Evolutionary conservation across 176 grass and related monocot species (phyloP), one percentile per base, ranked within the genome.

Genomic region (Oryza glaberrima): DNA sequence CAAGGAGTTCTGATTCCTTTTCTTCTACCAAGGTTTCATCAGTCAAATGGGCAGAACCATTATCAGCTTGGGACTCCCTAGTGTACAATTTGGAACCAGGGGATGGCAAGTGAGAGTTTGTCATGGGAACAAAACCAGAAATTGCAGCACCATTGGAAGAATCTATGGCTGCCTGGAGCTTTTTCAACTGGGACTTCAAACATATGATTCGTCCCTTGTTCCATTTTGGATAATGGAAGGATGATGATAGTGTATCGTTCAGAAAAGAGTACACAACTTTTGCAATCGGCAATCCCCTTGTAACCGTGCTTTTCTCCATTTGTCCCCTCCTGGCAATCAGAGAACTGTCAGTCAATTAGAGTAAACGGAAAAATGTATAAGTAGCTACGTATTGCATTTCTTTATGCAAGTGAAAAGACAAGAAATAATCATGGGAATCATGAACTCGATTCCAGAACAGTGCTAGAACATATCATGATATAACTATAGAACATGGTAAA

Each of bases 161-260:
- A 73, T 81, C 81, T 89, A 88, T 74, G 56, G 86, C 86, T 65
- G 84, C 82, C 3, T 82, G 93, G 60, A 96, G 70, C 75, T 91
- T 95, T 78, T 95, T 96, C 44, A 99, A 70, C 40, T 96, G 91
- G 32, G 93, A 90, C 52, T 89, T 88, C 81, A 94, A 84, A 45
- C 93, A 95, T 68, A 94, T 88, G 66, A 99, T 90, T 41, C 96
- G 85, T 7, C 96, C 93, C 81, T 92, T 95, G 36, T 95, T 99
- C 96, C 96, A 99, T 83, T 92, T 87, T 13, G 96, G 89, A 65
- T 92, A 94, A 83, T 98, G 90, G 72, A 98, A 95, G 20, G 93
- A 94, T 35, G 93, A 76, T 73, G 86, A 89, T 45, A 99, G 77
- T 14, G 73, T 87, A 75, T 94, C 93, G 13, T 87, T 95, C 36